Conservation (phyloP, 176 grass and related monocot genomes). For the Typha latifolia region DNA sequence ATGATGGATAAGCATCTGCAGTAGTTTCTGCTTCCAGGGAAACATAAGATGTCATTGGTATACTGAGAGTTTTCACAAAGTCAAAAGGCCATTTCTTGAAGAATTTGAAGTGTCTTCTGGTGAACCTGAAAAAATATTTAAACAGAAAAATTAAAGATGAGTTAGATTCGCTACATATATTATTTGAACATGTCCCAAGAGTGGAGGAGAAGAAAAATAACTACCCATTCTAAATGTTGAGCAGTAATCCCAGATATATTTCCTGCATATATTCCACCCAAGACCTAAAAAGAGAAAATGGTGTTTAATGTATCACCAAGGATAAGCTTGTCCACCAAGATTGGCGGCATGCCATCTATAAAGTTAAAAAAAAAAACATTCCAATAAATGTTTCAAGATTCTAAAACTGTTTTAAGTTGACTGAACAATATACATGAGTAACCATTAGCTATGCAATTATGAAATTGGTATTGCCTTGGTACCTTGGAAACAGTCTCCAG, state of each 20-base stretch:
- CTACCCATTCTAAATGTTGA: constrained; percentile 95
- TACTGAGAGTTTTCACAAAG: not conserved
- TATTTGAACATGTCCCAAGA: not conserved
- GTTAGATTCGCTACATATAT: not conserved
- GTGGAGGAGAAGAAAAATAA: not conserved
- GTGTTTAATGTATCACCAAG: not conserved
- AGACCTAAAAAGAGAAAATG: constrained; percentile 34
- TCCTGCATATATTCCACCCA: constrained; percentile 68
- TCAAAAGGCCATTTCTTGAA: constrained; percentile 86
- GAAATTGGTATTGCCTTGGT: not conserved
- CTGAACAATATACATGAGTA: not conserved
- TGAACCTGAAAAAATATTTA: constrained; percentile 45
- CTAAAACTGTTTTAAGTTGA: not conserved
- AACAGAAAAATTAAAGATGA: constrained; percentile 6
- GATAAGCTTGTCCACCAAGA: not conserved
- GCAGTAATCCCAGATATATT: constrained; percentile 80
- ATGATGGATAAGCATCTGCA: no score
- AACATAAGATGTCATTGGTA: no score
- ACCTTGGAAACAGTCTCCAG: constrained; percentile 89
- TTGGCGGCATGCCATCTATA: not conserved
- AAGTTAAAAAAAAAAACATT: constrained; percentile 7
- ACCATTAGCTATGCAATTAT: no score
- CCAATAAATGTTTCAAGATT: no score
- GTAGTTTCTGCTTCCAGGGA: no score
- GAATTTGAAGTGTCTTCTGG: constrained; percentile 72